phyloP scores from a whole-genome alignment of 768 basidiomycete species.

The Kwoniella bestiolae region DNA sequence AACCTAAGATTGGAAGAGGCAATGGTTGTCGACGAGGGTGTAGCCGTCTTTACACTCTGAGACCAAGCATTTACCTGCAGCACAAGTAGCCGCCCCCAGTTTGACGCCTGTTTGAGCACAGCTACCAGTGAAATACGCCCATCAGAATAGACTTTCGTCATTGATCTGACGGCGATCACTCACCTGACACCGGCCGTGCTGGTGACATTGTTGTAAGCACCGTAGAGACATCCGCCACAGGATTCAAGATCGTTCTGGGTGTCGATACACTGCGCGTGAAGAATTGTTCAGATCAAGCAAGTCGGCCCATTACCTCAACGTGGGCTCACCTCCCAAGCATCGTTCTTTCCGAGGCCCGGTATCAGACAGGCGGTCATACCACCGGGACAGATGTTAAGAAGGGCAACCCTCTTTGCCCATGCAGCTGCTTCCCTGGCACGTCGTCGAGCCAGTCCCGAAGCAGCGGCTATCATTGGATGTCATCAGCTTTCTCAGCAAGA shows the following conservation, averaged over 20 bases:
- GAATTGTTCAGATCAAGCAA: too few relatives aligned
- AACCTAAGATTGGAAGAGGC: background rate
- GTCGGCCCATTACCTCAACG: too few relatives aligned
- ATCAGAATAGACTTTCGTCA: background rate
- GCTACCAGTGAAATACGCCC: background rate
- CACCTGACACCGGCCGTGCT: background rate
- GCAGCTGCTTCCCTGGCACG: too few relatives aligned
- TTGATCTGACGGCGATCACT: too few relatives aligned
- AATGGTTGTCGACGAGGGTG: background rate
- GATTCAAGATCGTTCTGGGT: slow-evolving; percentile 6
- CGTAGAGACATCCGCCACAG: slow-evolving; percentile 7
- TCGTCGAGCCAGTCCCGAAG: too few relatives aligned
- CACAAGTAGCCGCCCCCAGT: slow-evolving; percentile 2
- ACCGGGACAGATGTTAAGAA: background rate
- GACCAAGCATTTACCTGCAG: background rate
- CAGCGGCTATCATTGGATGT: too few relatives aligned
- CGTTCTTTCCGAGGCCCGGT: background rate
- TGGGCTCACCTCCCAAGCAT: slow-evolving; percentile 2
- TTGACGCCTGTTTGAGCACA: background rate
- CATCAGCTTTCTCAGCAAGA: too few relatives aligned
- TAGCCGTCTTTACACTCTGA: background rate
- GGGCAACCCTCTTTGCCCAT: too few relatives aligned
- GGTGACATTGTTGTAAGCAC: slow-evolving; percentile 5
- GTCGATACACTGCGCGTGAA: background rate
- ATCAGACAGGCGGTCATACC: background rate